phyloP scores from a whole-genome alignment of 2,329 filamentous ascomycete species.

The Colletotrichum viniferum region DNA sequence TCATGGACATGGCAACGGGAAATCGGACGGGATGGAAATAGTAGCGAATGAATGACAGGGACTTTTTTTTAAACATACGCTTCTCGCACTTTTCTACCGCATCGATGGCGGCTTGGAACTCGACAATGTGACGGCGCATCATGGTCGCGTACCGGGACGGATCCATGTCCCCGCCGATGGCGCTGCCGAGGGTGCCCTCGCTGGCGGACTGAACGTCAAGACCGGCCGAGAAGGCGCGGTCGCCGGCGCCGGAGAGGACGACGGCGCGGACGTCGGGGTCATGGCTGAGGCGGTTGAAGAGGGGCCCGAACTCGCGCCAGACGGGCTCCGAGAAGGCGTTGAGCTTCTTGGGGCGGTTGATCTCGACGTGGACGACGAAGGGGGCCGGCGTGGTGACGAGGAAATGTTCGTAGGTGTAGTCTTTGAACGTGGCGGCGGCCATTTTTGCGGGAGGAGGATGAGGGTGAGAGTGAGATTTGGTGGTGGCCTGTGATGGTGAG shows the following conservation, averaged over 20 bases:
- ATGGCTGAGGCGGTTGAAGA: constrained; percentile 75
- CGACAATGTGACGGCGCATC: constrained; percentile 71
- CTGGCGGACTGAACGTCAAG: constrained; percentile 78
- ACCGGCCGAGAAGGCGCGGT: constrained; percentile 84
- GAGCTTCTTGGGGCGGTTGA: constrained; percentile 84
- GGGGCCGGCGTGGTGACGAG: constrained; percentile 72
- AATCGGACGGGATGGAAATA: background rate
- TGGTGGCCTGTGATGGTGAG: background rate
- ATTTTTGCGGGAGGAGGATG: background rate
- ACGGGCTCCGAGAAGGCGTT: constrained; percentile 87
- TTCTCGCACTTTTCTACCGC: constrained; percentile 88
- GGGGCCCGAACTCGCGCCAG: constrained; percentile 79
- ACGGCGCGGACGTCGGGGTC: constrained; percentile 78
- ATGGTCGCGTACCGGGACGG: constrained; percentile 65
- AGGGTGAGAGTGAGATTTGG: background rate
- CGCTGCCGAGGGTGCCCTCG: constrained; percentile 46
- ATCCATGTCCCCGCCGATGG: constrained; percentile 47
- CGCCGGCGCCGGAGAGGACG: constrained; percentile 80
- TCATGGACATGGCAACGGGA: background rate
- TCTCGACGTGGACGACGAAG: constrained; percentile 88
- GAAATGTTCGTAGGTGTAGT: constrained; percentile 67
- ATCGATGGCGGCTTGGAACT: constrained; percentile 81
- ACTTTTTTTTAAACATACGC: constrained; percentile 55
- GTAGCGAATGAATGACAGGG: background rate
- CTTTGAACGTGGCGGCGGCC: constrained; percentile 17